Base-by-base conservation (phyloP, 495 filamentous ascomycete species). In the Oidiodendron maius region DNA sequence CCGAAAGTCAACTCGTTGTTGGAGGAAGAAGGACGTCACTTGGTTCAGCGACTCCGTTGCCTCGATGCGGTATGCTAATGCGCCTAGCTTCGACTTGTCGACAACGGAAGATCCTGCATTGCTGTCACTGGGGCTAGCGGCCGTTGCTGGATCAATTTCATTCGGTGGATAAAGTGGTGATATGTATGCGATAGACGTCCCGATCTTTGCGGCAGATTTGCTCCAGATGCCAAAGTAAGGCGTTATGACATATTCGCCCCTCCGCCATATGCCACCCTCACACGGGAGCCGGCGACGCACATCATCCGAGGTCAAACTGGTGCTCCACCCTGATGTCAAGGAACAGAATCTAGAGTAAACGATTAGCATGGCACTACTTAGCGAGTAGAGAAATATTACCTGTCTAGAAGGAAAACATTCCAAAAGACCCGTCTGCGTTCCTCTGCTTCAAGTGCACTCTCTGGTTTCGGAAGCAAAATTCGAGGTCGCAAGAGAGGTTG, bases 201-300 rank as follows among this genome's bases (percentile, higher is more conserved):
- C 66, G 13, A 67, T 70, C 16, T 57, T 58, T 3, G 59, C 57
- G 4, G 57, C 56, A 4, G 65, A 60, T 36, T 61, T 63, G 42
- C 68, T 61, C 63, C 64, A 70, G 25, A 71, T 70, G 4, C 64
- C 63, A 42, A 71, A 69, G 47, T 60, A 71, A 1, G 67, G 69
- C 1, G 69, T 69, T 9, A 45, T 20, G 1, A 64, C 65, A 1
- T 58, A 52, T 12, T 64, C 53, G 36, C 63, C 59, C 11, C 55
- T 56, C 21, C 44, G 48, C 64, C 67, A 71, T 15, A 61, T 41
- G 3, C 52, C 56, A 0, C 66, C 67, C 25, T 68, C 64, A 37
- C 64, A 66, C 10, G 69, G 69, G 8, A 72, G 53, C 3, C 66
- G 63, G 5, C 67, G 66, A 21, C 64, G 60, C 0, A 72, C 63